Percentiles rank a stretch among this genome's conserved stretches.
Evolutionary conservation across 129 eudicot species (phyloP).

Genomic region (Centrapalus pauciflorus): DNA sequence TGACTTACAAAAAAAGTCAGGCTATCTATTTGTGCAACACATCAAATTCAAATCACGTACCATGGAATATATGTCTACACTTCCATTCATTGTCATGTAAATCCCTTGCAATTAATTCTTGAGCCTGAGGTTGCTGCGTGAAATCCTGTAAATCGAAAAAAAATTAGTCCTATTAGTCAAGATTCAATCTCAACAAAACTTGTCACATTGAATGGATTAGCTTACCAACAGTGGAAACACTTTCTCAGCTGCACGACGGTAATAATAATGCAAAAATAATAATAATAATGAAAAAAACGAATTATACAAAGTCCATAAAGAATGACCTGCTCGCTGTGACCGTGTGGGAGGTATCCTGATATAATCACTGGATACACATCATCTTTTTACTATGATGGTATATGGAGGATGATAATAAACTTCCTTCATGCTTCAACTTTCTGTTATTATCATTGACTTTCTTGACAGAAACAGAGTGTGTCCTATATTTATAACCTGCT

Average conservation of each 20-base stretch:
- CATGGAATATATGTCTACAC: constrained; percentile 74
- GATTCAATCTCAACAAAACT: background rate
- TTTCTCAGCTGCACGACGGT: constrained; percentile 87
- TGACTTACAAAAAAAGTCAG: background rate
- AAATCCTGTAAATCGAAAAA: constrained; percentile 39
- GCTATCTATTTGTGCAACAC: background rate
- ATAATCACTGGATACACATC: no score
- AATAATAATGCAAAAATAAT: background rate
- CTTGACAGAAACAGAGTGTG: no score
- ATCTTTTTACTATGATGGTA: no score
- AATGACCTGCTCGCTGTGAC: constrained; percentile 93
- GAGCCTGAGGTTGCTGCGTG: constrained; percentile 54
- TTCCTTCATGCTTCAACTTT: no score
- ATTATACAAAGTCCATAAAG: background rate
- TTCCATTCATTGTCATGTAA: constrained; percentile 74
- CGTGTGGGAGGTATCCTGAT: constrained; percentile 93
- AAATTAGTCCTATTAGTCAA: background rate
- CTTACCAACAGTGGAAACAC: constrained; percentile 85
- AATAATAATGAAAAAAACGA: background rate
- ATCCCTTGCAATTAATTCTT: constrained; percentile 53
- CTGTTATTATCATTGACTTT: no score
- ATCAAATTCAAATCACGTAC: constrained; percentile 29
- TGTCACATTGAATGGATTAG: background rate
- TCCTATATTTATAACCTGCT: no score
- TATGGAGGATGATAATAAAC: no score